Base-by-base conservation (phyloP, 139 green algal species). In the Zygnema circumcarinatum region DNA sequence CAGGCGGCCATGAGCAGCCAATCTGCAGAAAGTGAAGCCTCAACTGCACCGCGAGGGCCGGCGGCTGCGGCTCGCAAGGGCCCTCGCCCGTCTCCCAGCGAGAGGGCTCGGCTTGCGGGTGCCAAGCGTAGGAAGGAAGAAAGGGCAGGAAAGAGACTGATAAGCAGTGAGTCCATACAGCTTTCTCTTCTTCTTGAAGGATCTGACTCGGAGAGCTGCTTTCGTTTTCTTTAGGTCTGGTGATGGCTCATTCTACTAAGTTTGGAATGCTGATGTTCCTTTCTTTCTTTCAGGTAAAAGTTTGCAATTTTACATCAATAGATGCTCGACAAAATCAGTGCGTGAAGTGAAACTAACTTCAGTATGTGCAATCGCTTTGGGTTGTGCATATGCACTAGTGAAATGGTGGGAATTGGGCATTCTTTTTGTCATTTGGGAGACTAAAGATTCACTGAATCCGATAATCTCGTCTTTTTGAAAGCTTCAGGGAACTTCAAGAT, bases 221-320 rank as follows among this genome's bases (percentile, higher is more conserved):
- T 72, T 29, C 56, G n/a, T 72, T n/a, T 72, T 72, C 29, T 72
- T 72, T 72, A 35, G 29, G n/a, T n/a, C 56, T 72, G 29, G 29
- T 72, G 29, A 72, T 29, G 29, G n/a, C 56, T 72, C 56, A 35
- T 72, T 72, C 56, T 72, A 72, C 29, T 35, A 72, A n/a, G 56
- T n/a, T 29, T 72, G 56, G n/a, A n/a, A n/a, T 72, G n/a, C 29
- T 35, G n/a, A 35, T 72, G n/a, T 29, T 72, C 56, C 56, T n/a
- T n/a, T n/a, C n/a, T n/a, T n/a, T n/a, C n/a, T n/a, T n/a, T n/a
- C n/a, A n/a, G n/a, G n/a, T n/a, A n/a, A n/a, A n/a, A n/a, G n/a
- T n/a, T n/a, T n/a, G n/a, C n/a, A n/a, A n/a, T n/a, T n/a, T n/a
- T n/a, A n/a, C n/a, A n/a, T n/a, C n/a, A n/a, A n/a, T n/a, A n/a